A percentile compares a stretch with the other conserved stretches of the same genome.
phyloP scores from a whole-genome alignment of 208 protist genomes.

The Phytomonas francai region DNA sequence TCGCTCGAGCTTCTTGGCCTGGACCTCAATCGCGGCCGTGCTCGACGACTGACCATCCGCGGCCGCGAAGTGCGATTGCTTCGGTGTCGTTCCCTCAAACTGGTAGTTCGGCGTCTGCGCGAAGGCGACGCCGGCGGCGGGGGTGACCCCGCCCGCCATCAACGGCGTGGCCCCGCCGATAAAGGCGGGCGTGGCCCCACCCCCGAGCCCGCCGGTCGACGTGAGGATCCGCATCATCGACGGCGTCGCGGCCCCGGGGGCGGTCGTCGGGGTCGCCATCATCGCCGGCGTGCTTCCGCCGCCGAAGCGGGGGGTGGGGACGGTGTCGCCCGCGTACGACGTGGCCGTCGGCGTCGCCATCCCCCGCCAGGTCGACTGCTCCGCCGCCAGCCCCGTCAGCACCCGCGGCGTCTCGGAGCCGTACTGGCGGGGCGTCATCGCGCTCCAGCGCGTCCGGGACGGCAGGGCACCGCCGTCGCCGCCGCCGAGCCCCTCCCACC shows the following conservation, averaged over 20 bases:
- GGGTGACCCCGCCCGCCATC: constrained; percentile 29
- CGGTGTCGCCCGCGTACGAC: constrained; percentile 34
- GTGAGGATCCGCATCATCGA: background rate
- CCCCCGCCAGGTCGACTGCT: constrained; percentile 61
- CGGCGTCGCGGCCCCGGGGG: constrained; percentile 9
- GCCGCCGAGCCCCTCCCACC: constrained; percentile 34
- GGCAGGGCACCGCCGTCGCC: constrained; percentile 15
- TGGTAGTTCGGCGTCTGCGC: constrained; percentile 84
- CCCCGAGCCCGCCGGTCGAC: constrained; percentile 2
- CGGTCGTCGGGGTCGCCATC: constrained; percentile 14
- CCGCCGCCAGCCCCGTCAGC: constrained; percentile 18
- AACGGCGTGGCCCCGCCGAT: constrained; percentile 36
- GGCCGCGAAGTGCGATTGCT: constrained; percentile 69
- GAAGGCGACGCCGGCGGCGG: constrained; percentile 35
- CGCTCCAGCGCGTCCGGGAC: constrained; percentile 55
- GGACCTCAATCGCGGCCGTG: constrained; percentile 59
- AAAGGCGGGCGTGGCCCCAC: constrained; percentile 17
- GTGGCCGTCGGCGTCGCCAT: constrained; percentile 58
- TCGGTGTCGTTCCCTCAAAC: constrained; percentile 73
- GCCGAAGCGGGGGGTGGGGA: constrained; percentile 48
- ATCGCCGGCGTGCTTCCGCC: constrained; percentile 33
- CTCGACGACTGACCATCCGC: constrained; percentile 51
- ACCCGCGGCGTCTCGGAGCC: constrained; percentile 54
- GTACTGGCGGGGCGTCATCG: constrained; percentile 70
- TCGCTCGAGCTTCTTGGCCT: constrained; percentile 69